Percentiles rank a stretch among this genome's conserved stretches.
Evolutionary conservation across 495 filamentous ascomycete genomes (phyloP).

Genomic region (Rostrohypoxylon terebratum): DNA sequence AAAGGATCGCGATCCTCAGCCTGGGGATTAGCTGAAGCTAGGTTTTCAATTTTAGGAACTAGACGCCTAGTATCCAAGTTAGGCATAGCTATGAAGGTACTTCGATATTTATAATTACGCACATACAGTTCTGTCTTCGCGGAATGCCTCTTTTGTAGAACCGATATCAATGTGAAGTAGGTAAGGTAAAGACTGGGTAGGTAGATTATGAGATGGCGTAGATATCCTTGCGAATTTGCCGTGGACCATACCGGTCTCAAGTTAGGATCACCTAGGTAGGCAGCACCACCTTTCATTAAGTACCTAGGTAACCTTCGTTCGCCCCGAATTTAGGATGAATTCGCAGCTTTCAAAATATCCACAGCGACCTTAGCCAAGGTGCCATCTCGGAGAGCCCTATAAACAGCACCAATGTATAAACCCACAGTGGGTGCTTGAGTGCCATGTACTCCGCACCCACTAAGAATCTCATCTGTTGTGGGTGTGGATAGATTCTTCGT

Average conservation of each 20-base stretch:
- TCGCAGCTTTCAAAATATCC: neutral
- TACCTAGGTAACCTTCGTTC: too few relatives aligned
- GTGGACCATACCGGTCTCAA: too few relatives aligned
- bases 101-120: neutral
- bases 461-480: neutral
- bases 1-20: conserved; percentile 30
- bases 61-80: neutral
- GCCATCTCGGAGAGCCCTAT: neutral
- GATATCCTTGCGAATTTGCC: too few relatives aligned
- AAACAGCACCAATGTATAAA: neutral
- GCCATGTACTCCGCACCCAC: neutral
- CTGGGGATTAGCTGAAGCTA: conserved; percentile 11
- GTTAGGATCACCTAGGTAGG: too few relatives aligned
- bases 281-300: too few relatives aligned
- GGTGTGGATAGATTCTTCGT: neutral
- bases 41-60: neutral
- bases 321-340: neutral
- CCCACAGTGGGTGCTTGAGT: neutral
- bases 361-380: neutral
- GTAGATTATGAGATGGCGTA: neutral
- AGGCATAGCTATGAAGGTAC: neutral
- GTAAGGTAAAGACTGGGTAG: neutral
- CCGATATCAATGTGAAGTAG: neutral
- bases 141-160: neutral
- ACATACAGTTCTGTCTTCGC: neutral